Evolutionary conservation across 2,329 filamentous ascomycete species (phyloP), one percentile per base, ranked within the genome.

Genomic region (Cordyceps tenuipes): DNA sequence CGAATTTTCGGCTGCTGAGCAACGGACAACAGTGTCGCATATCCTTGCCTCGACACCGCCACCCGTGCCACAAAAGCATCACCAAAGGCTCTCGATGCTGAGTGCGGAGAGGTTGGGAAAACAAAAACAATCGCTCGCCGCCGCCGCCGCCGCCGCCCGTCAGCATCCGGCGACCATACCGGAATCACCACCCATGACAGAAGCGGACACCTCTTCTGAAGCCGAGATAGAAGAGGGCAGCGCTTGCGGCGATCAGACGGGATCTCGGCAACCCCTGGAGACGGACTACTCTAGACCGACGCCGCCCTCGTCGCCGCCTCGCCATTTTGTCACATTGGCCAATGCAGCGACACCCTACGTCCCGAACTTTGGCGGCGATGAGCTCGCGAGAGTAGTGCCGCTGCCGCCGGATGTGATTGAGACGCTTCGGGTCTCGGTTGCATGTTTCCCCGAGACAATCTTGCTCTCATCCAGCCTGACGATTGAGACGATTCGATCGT

Each of bases 371-470:
- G 64, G 67, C 4, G 63, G 64, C n/a, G 73, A 75, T 2, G 73
- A 75, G 49, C 54, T 73, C 10, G 71, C 74, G 4, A 72, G 69
- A 52, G 70, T 71, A 0, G 69, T 84, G 6, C 82, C 79, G 1
- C 71, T 85, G 0, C 79, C 81, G 0, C 76, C 78, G 1, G 76
- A 83, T 29, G 74, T 82, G 3, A 68, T 84, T 46, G 81, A 85
- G 61, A 82, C 76, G 0, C 71, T 85, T 4, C 73, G 78, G 31
- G 75, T 82, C 6, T 82, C 78, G 0, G 77, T 83, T 12, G 72
- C 76, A 5, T 83, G 79, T 64, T 85, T 85, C 63, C 82, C 82
- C 0, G 81, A 83, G 64, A 83, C 81, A 1, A 82, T 84, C 78
- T 76, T 85, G 1, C 71, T 79, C 12, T 78, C 81, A 5, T 79